Evolutionary conservation across 176 grass and related monocot species (phyloP).

Genomic region (Stipa capillata): DNA sequence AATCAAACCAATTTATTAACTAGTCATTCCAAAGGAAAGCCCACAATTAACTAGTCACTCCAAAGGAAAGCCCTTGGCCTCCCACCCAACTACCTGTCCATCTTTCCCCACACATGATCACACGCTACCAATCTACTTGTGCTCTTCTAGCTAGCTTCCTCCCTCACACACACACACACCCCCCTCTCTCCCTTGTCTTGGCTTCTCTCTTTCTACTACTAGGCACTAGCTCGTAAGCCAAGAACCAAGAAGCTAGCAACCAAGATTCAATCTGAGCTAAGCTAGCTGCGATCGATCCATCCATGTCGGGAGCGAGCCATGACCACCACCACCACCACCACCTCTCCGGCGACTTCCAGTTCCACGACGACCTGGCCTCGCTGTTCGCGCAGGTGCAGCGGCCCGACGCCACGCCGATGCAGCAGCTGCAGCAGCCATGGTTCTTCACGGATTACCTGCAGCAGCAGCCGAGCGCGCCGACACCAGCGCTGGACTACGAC

Average conservation of each 20-base stretch:
- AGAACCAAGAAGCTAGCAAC: background rate
- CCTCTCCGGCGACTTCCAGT: constrained; percentile 36
- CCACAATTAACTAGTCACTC: background rate
- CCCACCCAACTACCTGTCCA: constrained; percentile 32
- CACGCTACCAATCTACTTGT: background rate
- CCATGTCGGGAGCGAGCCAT: constrained; percentile 44
- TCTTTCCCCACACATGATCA: constrained; percentile 37
- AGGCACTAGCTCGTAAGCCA: background rate
- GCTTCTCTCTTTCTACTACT: background rate
- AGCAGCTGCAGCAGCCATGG: constrained; percentile 15
- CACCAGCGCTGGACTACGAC: constrained; percentile 14
- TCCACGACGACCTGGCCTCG: constrained; percentile 57
- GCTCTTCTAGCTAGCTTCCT: constrained; percentile 2
- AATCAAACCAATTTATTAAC: constrained; percentile 5
- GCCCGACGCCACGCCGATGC: background rate
- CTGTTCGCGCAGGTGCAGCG: constrained; percentile 52
- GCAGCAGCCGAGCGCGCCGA: background rate
- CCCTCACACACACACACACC: constrained; percentile 14
- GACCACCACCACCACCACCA: constrained; percentile 21
- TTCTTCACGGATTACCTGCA: constrained; percentile 24
- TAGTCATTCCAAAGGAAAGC: background rate
- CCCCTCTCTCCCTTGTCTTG: background rate
- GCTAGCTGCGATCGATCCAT: background rate
- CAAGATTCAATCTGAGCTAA: background rate
- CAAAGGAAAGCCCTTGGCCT: constrained; percentile 2